Evolutionary conservation across 2,329 filamentous ascomycete species (phyloP).

Genomic region (Dendryphion nanum): DNA sequence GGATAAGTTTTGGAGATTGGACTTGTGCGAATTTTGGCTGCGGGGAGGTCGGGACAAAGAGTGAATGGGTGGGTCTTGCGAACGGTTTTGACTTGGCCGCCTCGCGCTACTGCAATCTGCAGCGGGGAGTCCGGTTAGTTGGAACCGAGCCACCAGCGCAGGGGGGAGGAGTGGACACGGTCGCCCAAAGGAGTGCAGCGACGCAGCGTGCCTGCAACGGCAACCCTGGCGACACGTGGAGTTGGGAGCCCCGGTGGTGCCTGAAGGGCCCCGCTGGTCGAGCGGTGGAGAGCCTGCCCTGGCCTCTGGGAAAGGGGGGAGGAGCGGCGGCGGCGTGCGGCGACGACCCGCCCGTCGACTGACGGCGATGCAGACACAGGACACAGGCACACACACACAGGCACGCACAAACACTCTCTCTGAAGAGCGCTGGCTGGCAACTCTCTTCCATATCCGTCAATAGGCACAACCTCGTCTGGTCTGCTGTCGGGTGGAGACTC

Average conservation of each 20-base stretch:
- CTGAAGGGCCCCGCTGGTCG: no score
- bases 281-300: slow-evolving; percentile 17
- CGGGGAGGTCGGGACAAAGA: slow-evolving; percentile 39
- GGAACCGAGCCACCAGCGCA: slow-evolving; percentile 39
- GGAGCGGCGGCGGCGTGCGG: slow-evolving; percentile 4
- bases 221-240: slow-evolving; percentile 40
- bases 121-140: slow-evolving; percentile 34
- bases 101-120: slow-evolving; percentile 33
- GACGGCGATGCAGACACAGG: no score
- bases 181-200: slow-evolving; percentile 11
- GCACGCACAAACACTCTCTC: no score
- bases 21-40: slow-evolving; percentile 28
- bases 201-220: slow-evolving; percentile 27
- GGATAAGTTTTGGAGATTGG: slow-evolving; percentile 31
- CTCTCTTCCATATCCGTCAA: no score
- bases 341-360: no score
- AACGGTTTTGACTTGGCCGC: slow-evolving; percentile 22
- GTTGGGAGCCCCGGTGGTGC: no score
- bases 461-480: no score
- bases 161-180: slow-evolving; percentile 23
- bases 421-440: no score
- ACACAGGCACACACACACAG: no score
- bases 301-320: slow-evolving; percentile 17
- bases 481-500: no score
- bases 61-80: slow-evolving; percentile 6